Evolutionary conservation across 495 filamentous ascomycete genomes (phyloP).

Genomic region (Xylaria cubensis): DNA sequence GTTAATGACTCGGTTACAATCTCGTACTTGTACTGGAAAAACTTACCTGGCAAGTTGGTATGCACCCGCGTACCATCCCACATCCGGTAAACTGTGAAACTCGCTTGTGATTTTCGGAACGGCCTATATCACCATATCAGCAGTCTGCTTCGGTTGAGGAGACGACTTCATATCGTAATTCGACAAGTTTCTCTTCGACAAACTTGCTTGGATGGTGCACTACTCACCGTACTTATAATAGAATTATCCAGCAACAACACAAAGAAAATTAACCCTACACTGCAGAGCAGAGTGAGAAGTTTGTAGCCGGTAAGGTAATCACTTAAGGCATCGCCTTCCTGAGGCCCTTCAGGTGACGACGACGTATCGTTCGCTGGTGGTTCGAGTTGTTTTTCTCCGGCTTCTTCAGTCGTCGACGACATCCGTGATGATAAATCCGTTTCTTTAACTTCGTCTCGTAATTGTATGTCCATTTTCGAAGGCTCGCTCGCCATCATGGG

Average conservation of each 20-base stretch:
- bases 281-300: slow-evolving; percentile 34
- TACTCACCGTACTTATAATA: slow-evolving; percentile 55
- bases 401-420: slow-evolving; percentile 14
- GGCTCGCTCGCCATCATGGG: neutral
- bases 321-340: slow-evolving; percentile 24
- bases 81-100: slow-evolving; percentile 51
- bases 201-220: neutral
- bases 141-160: neutral
- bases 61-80: slow-evolving; percentile 60
- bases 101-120: slow-evolving; percentile 50
- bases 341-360: slow-evolving; percentile 9
- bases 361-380: neutral
- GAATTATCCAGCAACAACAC: slow-evolving; percentile 57
- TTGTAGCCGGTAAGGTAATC: slow-evolving; percentile 37
- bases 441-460: neutral
- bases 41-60: slow-evolving; percentile 47
- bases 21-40: neutral
- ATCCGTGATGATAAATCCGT: neutral
- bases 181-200: too few relatives aligned
- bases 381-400: slow-evolving; percentile 14
- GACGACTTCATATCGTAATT: too few relatives aligned
- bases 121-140: slow-evolving; percentile 34
- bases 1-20: slow-evolving; percentile 24
- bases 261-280: slow-evolving; percentile 52
- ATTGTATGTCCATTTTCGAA: neutral